Evolutionary conservation across 495 filamentous ascomycete species (phyloP).

Genomic region (Penicillium tannophilum): DNA sequence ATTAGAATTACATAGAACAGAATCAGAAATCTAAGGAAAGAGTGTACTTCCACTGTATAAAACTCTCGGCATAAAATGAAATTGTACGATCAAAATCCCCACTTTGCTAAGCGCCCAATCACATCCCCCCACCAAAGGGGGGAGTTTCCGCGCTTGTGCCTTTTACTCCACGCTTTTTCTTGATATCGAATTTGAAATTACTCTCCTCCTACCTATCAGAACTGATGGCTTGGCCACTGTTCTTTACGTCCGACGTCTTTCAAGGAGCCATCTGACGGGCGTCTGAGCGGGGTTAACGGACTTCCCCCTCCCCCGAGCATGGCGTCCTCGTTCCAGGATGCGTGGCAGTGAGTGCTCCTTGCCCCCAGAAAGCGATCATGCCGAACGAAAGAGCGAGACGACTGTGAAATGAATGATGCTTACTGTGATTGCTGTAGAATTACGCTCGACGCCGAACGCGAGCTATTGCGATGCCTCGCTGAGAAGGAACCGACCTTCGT

Average conservation of each 20-base stretch:
- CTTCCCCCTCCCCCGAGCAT: slow-evolving; percentile 37
- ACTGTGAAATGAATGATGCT: slow-evolving; percentile 11
- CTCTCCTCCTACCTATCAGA: slow-evolving; percentile 11
- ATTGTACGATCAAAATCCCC: background rate
- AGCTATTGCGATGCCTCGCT: slow-evolving; percentile 51
- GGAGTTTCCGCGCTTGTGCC: slow-evolving; percentile 17
- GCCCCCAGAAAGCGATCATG: background rate
- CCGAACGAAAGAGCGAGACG: background rate
- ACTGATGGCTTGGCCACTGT: slow-evolving; percentile 50
- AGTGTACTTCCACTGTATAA: background rate
- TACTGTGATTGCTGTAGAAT: slow-evolving; percentile 34
- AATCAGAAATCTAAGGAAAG: background rate
- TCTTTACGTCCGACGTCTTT: slow-evolving; percentile 42
- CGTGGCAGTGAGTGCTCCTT: slow-evolving; percentile 51
- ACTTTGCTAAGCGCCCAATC: background rate
- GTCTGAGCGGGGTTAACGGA: slow-evolving; percentile 36
- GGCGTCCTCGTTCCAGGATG: slow-evolving; percentile 51
- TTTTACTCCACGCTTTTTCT: slow-evolving; percentile 23
- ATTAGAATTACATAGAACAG: background rate
- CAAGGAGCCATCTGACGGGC: slow-evolving; percentile 58
- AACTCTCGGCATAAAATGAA: background rate
- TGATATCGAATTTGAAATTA: slow-evolving; percentile 13
- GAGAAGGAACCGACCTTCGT: slow-evolving; percentile 58
- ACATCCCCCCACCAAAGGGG: background rate
- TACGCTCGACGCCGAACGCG: slow-evolving; percentile 49